A percentile compares a stretch with the other conserved stretches of the same genome.
Evolutionary conservation across 179 eudicot species (phyloP).

Genomic region (Carnegiea gigantea): DNA sequence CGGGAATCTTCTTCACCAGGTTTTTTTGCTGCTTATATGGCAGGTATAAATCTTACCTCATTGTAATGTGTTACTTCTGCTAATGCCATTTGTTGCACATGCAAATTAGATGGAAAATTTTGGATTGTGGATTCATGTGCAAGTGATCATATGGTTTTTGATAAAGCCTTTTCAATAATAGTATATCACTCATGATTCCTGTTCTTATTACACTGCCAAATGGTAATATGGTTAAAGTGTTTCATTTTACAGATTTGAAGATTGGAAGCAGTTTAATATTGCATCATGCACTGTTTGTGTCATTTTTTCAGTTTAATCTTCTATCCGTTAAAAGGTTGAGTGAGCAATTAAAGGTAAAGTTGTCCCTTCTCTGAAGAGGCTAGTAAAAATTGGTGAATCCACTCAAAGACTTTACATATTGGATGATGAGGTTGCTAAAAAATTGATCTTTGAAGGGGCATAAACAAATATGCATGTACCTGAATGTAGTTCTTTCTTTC

Average conservation of each 20-base stretch:
- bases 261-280: background rate
- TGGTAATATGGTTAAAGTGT: background rate
- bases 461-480: too few species aligned
- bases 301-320: background rate
- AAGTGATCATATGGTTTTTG: background rate
- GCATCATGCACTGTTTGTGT: background rate
- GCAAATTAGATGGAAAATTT: background rate
- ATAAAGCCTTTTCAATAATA: background rate
- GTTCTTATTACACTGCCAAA: background rate
- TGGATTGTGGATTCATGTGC: background rate
- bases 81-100: background rate
- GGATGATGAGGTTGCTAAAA: too few species aligned
- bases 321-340: background rate
- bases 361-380: constrained; percentile 1
- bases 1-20: too few species aligned
- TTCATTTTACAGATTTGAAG: background rate
- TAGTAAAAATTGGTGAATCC: background rate
- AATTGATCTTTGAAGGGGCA: too few species aligned
- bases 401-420: background rate
- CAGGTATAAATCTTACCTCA: background rate
- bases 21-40: background rate
- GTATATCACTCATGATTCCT: background rate
- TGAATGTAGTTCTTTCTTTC: too few species aligned
- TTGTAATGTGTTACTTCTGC: background rate
- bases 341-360: background rate